Base-by-base conservation (phyloP, 2,329 filamentous ascomycete genomes). In the Plenodomus biglobosus region DNA sequence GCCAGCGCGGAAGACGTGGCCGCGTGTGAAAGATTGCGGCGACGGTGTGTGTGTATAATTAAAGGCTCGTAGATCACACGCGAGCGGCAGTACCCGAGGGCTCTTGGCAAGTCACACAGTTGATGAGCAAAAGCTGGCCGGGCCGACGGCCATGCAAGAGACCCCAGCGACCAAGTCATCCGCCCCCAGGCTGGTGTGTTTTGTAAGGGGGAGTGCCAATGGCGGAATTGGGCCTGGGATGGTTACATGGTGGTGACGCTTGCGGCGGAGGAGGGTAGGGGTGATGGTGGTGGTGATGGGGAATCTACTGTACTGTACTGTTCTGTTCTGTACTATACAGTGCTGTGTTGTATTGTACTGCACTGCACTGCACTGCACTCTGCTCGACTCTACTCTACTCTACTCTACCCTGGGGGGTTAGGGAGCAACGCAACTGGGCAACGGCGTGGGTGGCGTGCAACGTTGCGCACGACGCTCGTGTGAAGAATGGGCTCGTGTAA, bases 31-130 rank as follows among this genome's bases (percentile, higher is more conserved):
- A 10, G 37, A 41, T 44, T 42, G 41, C 40, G 41, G 42, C 35
- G 45, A 34, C 22, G 32, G 37, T 48, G 44, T 49, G 37, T 48
- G 44, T 49, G 37, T 43, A 53, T 45, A 48, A 58, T 56, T 52
- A 56, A 58, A 58, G 52, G 52, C 50, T 53, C 48, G 56, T 45
- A 52, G 56, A 59, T 59, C 54, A 55, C 56, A 59, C 55, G 54
- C 56, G 56, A 54, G 47, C 54, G 54, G 56, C 46, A 55, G 51
- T 52, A 50, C 53, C 56, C 56, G 53, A 53, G 48, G 41, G 32
- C 20, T 45, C 53, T 55, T 55, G 53, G 53, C 53, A 39, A 48
- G 49, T 55, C 50, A 53, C 46, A 55, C 49, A n/a, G n/a, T 46
- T 59, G 54, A 51, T 55, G 52, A 58, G 56, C 52, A 52, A n/a